phyloP scores from a whole-genome alignment of 805 yeast species.

The Millerozyma acaciae region DNA sequence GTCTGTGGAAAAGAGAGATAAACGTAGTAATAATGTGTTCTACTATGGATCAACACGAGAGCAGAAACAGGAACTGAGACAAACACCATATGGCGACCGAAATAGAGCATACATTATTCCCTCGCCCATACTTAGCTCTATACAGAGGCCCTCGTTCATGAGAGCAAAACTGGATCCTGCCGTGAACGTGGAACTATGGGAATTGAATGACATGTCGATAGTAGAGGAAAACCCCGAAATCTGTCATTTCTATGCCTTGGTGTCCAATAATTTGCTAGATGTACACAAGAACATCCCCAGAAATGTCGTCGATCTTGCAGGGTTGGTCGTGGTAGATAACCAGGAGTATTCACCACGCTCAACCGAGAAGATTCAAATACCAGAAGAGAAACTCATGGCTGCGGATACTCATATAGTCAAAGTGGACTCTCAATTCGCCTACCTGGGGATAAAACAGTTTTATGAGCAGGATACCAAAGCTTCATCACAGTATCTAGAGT shows the following conservation, averaged over 20 bases:
- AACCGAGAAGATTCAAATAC: conserved; percentile 24
- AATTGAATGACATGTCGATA: conserved; percentile 14
- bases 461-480: conserved; percentile 28
- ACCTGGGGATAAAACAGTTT: conserved; percentile 27
- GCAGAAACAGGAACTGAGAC: conserved; percentile 1
- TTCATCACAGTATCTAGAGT: conserved; percentile 25
- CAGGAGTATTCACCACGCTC: conserved; percentile 34
- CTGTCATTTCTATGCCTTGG: conserved; percentile 20
- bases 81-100: conserved; percentile 5
- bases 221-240: conserved; percentile 6
- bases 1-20: conserved; percentile 18
- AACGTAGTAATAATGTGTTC: conserved; percentile 18
- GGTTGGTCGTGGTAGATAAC: conserved; percentile 37
- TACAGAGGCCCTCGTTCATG: conserved; percentile 21
- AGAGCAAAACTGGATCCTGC: conserved; percentile 7
- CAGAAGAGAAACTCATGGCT: conserved; percentile 11
- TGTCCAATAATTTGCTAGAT: conserved; percentile 17
- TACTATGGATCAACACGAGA: conserved; percentile 8
- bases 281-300: conserved; percentile 11
- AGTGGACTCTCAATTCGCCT: conserved; percentile 24
- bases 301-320: conserved; percentile 19
- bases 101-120: conserved; percentile 14
- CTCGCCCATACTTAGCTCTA: conserved; percentile 28
- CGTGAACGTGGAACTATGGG: conserved; percentile 18
- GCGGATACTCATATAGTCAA: conserved; percentile 27